Conservation (phyloP, 352 stramenopile genomes). For the Phytopythium chamaehyphon region DNA sequence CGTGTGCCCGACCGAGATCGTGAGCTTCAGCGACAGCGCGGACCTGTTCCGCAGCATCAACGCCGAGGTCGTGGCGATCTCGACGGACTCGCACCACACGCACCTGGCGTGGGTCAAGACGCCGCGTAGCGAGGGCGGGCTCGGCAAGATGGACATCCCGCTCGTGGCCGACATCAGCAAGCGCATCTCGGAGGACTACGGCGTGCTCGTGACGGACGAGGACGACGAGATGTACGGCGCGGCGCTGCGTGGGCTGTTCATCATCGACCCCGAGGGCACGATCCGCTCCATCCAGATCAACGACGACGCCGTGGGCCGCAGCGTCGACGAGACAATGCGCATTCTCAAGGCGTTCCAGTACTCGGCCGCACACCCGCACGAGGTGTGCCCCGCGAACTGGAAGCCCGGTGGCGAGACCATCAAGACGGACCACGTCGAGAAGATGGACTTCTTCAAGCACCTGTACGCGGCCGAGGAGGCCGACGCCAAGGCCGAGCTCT, state of each 20-base stretch:
- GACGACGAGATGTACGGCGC: slow-evolving; percentile 77
- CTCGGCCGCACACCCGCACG: slow-evolving; percentile 57
- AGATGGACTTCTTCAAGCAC: slow-evolving; percentile 84
- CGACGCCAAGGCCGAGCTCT: slow-evolving; percentile 48
- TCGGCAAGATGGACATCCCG: slow-evolving; percentile 84
- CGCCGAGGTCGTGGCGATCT: slow-evolving; percentile 74
- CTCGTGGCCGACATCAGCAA: slow-evolving; percentile 81
- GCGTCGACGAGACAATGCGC: slow-evolving; percentile 76
- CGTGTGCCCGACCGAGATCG: slow-evolving; percentile 82
- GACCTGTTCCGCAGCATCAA: slow-evolving; percentile 76
- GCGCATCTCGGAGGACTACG: slow-evolving; percentile 81
- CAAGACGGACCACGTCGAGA: slow-evolving; percentile 79
- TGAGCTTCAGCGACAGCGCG: slow-evolving; percentile 75
- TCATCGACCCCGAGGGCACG: slow-evolving; percentile 81
- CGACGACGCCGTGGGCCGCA: slow-evolving; percentile 77
- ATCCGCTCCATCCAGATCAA: slow-evolving; percentile 86
- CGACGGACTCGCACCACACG: slow-evolving; percentile 81
- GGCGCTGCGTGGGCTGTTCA: slow-evolving; percentile 74
- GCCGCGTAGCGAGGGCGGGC: slow-evolving; percentile 62
- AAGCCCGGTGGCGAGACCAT: slow-evolving; percentile 80
- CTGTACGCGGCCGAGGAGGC: slow-evolving; percentile 46
- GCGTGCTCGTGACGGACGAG: slow-evolving; percentile 79
- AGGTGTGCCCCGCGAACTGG: slow-evolving; percentile 87
- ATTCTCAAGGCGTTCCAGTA: slow-evolving; percentile 88
- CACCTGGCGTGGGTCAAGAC: slow-evolving; percentile 84